Base-by-base conservation (phyloP, 352 stramenopile species). In the Halophytophthora polymorphica region DNA sequence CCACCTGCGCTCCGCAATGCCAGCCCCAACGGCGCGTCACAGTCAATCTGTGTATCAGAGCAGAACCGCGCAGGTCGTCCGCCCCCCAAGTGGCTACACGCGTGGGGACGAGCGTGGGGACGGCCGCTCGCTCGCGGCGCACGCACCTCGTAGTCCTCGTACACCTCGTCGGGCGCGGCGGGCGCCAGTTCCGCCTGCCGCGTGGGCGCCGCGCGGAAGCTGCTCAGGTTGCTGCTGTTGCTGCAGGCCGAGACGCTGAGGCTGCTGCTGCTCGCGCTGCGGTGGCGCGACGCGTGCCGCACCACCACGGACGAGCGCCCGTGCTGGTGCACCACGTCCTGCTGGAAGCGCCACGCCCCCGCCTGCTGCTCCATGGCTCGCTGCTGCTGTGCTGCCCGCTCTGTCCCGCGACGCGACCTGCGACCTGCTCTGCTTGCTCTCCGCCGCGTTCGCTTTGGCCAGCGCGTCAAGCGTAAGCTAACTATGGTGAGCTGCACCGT, bases 231-330 rank as follows among this genome's bases (percentile, higher is more conserved):
- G 44, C 59, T 69, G 43, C 59, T 59, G 35, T 46, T 69, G 31
- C 64, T 72, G 41, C 59, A 66, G 40, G 59, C 59, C 18, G 64
- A 72, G 25, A 72, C 64, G 45, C 64, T 72, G 51, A 72, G 64
- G 36, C 59, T 72, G 31, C 59, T 66, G 37, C 56, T 69, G 18
- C 37, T 50, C 18, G 63, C 68, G 50, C 53, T 69, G 35, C 54
- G 54, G 18, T 51, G 45, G 6, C 58, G 53, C n/a, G n/a, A n/a
- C n/a, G n/a, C n/a, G 15, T 56, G 42, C 21, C 25, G 64, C 14
- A 61, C 48, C 3, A 50, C 64, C 36, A 58, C 22, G 35, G 59
- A 66, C 34, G 55, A 69, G n/a, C 58, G 54, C 28, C 31, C 50
- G 38, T 23, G 34, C 42, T 45, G 39, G 14, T 33, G 28, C 18